Conservation (phyloP, 768 basidiomycete genomes). For the Russula earlei region DNA sequence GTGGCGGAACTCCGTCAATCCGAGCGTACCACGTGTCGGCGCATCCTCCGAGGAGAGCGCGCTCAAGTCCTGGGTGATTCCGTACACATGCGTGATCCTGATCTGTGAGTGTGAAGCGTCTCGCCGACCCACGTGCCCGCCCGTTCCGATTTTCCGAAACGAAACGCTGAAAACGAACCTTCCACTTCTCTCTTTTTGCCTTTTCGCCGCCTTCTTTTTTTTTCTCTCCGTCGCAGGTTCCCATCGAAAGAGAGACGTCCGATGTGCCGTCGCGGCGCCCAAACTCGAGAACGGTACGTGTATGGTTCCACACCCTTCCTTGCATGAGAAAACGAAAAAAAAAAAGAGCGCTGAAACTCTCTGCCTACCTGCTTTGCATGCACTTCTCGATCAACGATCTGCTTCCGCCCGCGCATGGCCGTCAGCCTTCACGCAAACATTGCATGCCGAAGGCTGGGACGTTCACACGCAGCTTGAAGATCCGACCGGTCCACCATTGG, state of each 20-base stretch:
- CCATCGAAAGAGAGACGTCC: slow-evolving; percentile 87
- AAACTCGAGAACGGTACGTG: slow-evolving; percentile 64
- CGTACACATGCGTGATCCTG: slow-evolving; percentile 84
- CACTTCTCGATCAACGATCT: too few relatives aligned
- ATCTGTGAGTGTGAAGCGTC: slow-evolving; percentile 75
- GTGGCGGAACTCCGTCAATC: slow-evolving; percentile 56
- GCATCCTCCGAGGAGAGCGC: slow-evolving; percentile 34
- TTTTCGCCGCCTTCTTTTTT: too few relatives aligned
- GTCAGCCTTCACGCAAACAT: slow-evolving; percentile 51
- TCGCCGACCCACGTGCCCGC: too few relatives aligned
- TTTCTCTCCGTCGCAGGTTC: slow-evolving; percentile 47
- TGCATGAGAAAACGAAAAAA: background rate
- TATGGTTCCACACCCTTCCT: background rate
- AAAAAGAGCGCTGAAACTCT: too few relatives aligned
- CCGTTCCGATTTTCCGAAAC: too few relatives aligned
- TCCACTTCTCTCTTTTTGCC: too few relatives aligned
- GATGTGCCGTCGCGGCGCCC: slow-evolving; percentile 81
- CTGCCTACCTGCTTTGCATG: too few relatives aligned
- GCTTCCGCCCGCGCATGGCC: background rate
- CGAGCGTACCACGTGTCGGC: slow-evolving; percentile 42
- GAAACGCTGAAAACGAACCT: too few relatives aligned
- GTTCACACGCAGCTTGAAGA: slow-evolving; percentile 68
- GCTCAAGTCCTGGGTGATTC: slow-evolving; percentile 68
- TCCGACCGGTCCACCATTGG: slow-evolving; percentile 44
- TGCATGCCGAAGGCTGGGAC: slow-evolving; percentile 64